These are phyloP conservation scores for Endocalyx cinctus DNA, from an alignment of 2,329 filamentous ascomycete genomes.

Conservation along the genomic window DNA sequence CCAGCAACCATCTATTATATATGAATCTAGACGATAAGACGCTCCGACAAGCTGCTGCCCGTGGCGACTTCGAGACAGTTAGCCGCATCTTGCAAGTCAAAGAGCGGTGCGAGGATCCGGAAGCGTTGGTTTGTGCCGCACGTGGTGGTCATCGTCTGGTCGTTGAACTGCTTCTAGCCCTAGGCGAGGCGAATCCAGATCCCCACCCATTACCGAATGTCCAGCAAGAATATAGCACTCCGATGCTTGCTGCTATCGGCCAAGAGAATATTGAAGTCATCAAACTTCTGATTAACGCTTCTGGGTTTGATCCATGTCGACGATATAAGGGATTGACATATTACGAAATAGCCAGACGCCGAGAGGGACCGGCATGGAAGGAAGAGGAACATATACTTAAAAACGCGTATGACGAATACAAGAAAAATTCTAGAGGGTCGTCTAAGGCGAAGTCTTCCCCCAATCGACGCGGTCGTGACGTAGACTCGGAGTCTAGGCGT, in stretches of 20 bases:
- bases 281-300: constrained; percentile 70
- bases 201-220: constrained; percentile 60
- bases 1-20: constrained; percentile 59
- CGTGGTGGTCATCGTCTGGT: constrained; percentile 88
- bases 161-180: constrained; percentile 69
- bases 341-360: constrained; percentile 77
- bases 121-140: constrained; percentile 85
- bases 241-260: constrained; percentile 91
- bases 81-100: constrained; percentile 58
- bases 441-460: constrained; percentile 51
- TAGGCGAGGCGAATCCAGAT: constrained; percentile 63
- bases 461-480: constrained; percentile 33
- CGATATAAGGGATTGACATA: constrained; percentile 76
- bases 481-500: constrained; percentile 39
- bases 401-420: constrained; percentile 64
- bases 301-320: constrained; percentile 76
- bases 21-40: constrained; percentile 61
- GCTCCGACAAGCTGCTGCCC: constrained; percentile 54
- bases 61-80: constrained; percentile 58
- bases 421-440: constrained; percentile 44
- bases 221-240: constrained; percentile 72
- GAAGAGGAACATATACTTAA: constrained; percentile 81
- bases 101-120: constrained; percentile 65
- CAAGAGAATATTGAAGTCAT: constrained; percentile 83
- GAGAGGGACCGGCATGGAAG: constrained; percentile 83